A percentile compares a stretch with the other conserved stretches of the same genome.
These are phyloP conservation scores for Russula olivacea DNA, from an alignment of 768 basidiomycete species.

Conservation along the genomic window DNA sequence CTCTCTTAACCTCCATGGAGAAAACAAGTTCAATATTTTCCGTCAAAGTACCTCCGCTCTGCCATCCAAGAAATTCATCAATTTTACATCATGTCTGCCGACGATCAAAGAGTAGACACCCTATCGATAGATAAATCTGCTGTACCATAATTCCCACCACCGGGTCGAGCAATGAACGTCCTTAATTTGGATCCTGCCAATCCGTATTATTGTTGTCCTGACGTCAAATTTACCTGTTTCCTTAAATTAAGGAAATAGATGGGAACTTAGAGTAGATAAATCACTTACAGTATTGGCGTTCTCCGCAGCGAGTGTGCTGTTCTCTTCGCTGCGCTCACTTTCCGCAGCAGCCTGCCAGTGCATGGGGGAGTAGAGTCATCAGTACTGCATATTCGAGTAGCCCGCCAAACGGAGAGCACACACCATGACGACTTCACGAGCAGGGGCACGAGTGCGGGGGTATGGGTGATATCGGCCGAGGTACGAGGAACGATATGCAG, in stretches of 20 bases:
- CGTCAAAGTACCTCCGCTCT: neutral
- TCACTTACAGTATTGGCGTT: slow-evolving; percentile 4
- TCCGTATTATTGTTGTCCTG: neutral
- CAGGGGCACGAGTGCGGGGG: slow-evolving; percentile 16
- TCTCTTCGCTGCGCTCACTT: slow-evolving; percentile 1
- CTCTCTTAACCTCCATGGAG: neutral
- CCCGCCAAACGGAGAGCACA: neutral
- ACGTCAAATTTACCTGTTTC: neutral
- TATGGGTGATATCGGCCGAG: slow-evolving; percentile 22
- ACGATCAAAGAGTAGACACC: neutral
- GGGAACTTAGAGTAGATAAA: neutral
- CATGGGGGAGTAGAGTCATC: neutral
- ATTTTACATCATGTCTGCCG: neutral
- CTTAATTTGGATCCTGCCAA: neutral
- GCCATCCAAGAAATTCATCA: neutral
- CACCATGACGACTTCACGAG: slow-evolving; percentile 16
- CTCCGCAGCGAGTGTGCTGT: neutral
- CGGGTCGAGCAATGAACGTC: neutral
- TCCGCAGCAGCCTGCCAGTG: slow-evolving; percentile 10
- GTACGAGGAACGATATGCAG: slow-evolving; percentile 21
- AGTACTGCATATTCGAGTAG: neutral
- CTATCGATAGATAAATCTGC: neutral
- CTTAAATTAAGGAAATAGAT: neutral
- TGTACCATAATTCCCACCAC: neutral
- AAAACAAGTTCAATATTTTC: neutral